Conservation (phyloP, 2,329 filamentous ascomycete genomes). For the Hypoxylon sp. region DNA sequence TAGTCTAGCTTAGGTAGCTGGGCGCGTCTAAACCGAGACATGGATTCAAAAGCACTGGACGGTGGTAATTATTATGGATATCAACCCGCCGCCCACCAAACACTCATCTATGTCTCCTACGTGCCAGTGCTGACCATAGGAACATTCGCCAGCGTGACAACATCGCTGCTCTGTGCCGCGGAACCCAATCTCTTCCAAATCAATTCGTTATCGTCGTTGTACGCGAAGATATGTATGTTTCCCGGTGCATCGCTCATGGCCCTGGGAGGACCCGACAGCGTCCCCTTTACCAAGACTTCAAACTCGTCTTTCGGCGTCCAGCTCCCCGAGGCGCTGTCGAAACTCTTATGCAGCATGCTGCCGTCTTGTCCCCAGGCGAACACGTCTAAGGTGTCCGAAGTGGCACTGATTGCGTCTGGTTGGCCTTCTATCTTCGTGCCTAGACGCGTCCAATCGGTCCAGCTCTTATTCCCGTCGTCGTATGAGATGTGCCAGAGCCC, state of each 20-base stretch:
- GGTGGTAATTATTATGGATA: too few species aligned
- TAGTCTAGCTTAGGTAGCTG: too few species aligned
- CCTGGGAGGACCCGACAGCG: slow-evolving; percentile 13
- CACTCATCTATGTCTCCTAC: too few species aligned
- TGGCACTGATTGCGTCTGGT: slow-evolving; percentile 16
- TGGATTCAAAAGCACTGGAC: too few species aligned
- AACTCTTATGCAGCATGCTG: slow-evolving; percentile 20
- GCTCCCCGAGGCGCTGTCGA: slow-evolving; percentile 5
- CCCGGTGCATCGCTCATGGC: slow-evolving; percentile 17
- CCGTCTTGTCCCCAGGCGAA: slow-evolving; percentile 22
- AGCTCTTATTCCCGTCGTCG: slow-evolving; percentile 4
- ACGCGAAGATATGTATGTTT: slow-evolving; percentile 22
- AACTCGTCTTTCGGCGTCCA: slow-evolving; percentile 25
- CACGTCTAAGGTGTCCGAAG: slow-evolving; percentile 20
- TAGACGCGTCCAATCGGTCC: slow-evolving; percentile 19
- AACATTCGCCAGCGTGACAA: slow-evolving; percentile 4
- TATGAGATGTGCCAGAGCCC: slow-evolving; percentile 26
- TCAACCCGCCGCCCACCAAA: too few species aligned
- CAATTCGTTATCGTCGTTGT: slow-evolving; percentile 1
- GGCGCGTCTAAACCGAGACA: too few species aligned
- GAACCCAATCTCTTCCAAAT: slow-evolving; percentile 19
- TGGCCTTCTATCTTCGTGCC: slow-evolving; percentile 19
- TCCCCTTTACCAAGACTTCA: neutral
- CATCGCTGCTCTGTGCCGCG: neutral
- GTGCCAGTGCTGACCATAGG: slow-evolving; percentile 2